A percentile compares a stretch with the other conserved stretches of the same genome.
Conservation (phyloP, 441 rosid genomes). For the Eutrema salsugineum region DNA sequence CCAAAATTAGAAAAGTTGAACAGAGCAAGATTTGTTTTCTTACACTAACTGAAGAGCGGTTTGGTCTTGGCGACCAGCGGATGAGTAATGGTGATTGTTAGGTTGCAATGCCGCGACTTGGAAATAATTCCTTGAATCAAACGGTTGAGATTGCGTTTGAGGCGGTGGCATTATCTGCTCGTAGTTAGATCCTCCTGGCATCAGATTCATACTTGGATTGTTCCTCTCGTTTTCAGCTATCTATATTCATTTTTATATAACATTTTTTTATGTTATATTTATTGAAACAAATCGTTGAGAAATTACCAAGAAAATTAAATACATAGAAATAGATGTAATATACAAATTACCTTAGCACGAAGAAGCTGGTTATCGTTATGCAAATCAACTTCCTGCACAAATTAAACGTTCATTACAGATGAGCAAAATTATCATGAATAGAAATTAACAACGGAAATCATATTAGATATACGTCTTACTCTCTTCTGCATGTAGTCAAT, state of each 20-base stretch:
- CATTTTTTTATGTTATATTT: not conserved
- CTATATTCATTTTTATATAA: conserved; percentile 34
- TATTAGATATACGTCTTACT: conserved; percentile 11
- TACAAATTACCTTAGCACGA: conserved; percentile 30
- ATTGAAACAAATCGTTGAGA: not conserved
- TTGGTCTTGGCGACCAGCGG: conserved; percentile 49
- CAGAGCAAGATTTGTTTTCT: not conserved
- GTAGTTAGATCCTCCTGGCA: conserved; percentile 68
- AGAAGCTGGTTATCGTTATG: conserved; percentile 36
- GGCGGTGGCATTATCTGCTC: conserved; percentile 41
- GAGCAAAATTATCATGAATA: not conserved
- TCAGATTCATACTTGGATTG: conserved; percentile 56
- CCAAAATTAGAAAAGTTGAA: not conserved
- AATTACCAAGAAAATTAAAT: not conserved
- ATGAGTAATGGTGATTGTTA: conserved; percentile 48
- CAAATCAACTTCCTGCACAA: conserved; percentile 34
- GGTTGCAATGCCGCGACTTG: conserved; percentile 83
- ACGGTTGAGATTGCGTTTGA: conserved; percentile 57
- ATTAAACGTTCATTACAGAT: not conserved
- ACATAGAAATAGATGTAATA: not conserved
- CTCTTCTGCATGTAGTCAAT: conserved; percentile 38
- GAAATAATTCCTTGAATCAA: conserved; percentile 70
- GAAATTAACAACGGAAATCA: not conserved
- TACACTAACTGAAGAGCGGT: conserved; percentile 86
- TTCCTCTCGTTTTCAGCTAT: conserved; percentile 81